Evolutionary conservation across 2,329 filamentous ascomycete genomes (phyloP).

Genomic region (Paecilomyces sp.): DNA sequence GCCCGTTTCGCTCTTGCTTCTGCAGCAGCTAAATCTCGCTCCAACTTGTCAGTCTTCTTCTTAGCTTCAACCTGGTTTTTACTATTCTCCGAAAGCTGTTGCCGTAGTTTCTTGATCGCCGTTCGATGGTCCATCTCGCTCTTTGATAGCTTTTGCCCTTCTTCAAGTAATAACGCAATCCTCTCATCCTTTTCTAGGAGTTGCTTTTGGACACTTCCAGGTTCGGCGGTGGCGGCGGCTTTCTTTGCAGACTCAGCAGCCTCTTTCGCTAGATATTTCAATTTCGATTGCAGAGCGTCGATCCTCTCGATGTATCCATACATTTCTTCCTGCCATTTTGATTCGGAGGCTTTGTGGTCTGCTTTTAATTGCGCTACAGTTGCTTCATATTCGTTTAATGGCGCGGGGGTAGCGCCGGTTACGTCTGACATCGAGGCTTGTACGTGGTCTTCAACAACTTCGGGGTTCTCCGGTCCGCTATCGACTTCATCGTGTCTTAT

Average conservation of each 20-base stretch:
- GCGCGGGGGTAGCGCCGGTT: conserved; percentile 5
- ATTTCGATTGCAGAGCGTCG: conserved; percentile 83
- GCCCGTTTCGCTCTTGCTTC: conserved; percentile 55
- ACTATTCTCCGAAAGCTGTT: conserved; percentile 44
- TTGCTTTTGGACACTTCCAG: conserved; percentile 66
- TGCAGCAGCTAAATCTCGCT: conserved; percentile 44
- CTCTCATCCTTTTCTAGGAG: conserved; percentile 84
- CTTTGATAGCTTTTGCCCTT: conserved; percentile 81
- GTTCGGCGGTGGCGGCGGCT: conserved; percentile 53
- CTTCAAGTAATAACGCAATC: conserved; percentile 82
- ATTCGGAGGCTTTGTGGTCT: conserved; percentile 45
- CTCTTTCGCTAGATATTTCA: conserved; percentile 79
- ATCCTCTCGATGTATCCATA: conserved; percentile 81
- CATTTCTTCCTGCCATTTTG: conserved; percentile 70
- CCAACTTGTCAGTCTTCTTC: conserved; percentile 53
- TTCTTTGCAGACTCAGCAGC: conserved; percentile 68
- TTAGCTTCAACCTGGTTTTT: conserved; percentile 44
- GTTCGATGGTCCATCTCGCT: conserved; percentile 78
- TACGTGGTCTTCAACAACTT: conserved; percentile 10
- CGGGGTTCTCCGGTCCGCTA: conserved; percentile 3
- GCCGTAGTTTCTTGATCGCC: conserved; percentile 70
- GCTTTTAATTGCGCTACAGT: conserved; percentile 43
- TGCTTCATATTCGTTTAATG: conserved; percentile 31
- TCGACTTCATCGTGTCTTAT: conserved; percentile 2
- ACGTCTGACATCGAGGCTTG: conserved; percentile 11